phyloP scores from a whole-genome alignment of 495 filamentous ascomycete genomes.

The Chaetomidium leptoderma region DNA sequence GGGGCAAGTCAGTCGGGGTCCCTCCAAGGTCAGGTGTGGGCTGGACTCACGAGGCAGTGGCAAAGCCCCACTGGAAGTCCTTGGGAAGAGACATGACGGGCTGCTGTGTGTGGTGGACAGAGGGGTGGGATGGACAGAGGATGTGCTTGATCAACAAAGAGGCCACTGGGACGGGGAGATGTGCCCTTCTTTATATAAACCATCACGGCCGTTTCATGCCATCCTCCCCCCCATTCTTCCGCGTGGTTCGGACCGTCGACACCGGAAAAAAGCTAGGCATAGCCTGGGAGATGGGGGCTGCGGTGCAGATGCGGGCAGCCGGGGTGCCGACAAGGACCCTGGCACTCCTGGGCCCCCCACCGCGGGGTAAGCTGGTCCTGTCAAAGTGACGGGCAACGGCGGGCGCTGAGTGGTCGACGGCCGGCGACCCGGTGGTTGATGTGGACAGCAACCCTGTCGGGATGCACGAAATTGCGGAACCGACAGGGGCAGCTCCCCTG shows the following conservation, averaged over 20 bases:
- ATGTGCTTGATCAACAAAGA: background rate
- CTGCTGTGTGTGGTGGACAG: background rate
- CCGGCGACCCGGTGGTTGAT: background rate
- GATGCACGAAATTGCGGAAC: background rate
- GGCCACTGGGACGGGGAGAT: background rate
- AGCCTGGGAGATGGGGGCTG: constrained; percentile 25
- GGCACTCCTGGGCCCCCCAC: background rate
- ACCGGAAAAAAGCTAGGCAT: constrained; percentile 42
- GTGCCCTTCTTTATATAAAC: constrained; percentile 27
- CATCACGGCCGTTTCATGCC: constrained; percentile 26
- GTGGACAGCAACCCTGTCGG: background rate
- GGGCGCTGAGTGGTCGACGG: constrained; percentile 3
- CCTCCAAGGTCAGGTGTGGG: background rate
- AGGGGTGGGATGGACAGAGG: constrained; percentile 3
- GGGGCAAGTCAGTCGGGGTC: background rate
- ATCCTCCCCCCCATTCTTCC: constrained; percentile 40
- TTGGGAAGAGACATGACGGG: constrained; percentile 56
- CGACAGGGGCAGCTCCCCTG: background rate
- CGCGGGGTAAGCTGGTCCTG: constrained; percentile 9
- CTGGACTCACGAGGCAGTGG: constrained; percentile 63
- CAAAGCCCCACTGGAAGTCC: constrained; percentile 80
- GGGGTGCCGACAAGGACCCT: background rate
- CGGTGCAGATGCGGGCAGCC: constrained; percentile 1
- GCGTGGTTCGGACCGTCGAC: constrained; percentile 45
- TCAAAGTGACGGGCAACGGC: background rate